Evolutionary conservation across 257 asterid genomes (phyloP), one percentile per base, ranked within the genome.

Genomic region (Jacaranda copaia): DNA sequence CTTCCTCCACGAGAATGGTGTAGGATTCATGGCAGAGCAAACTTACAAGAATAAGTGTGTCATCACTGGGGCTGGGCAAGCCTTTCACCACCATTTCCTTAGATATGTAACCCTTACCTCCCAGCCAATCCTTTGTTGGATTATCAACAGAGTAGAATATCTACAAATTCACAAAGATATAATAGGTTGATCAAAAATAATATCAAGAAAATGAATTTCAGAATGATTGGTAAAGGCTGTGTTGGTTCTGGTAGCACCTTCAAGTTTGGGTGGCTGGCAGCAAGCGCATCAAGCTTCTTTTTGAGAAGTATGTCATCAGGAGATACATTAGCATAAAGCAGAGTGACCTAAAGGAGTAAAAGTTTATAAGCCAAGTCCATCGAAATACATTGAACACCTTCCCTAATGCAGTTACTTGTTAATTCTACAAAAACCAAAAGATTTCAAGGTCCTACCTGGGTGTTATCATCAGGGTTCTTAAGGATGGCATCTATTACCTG

Each of bases 231-330:
- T 49, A 46, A 74, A 36, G 42, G 70, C 53, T 36, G 63, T 51
- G 46, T 32, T 71, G 56, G 67, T 83, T 84, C 49, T 58, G 49
- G 48, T 13, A 48, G 55, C 73, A 92, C 99, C 96, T 90, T 92
- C 81, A 95, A 82, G 89, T 95, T 95, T 2, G 97, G 98, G 82
- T 91, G 89, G 84, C 86, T 84, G 40, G 96, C 90, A 36, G 96
- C 88, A 79, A 95, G 96, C 43, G 77, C 87, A 78, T 95, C 99
- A 42, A 95, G 98, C 90, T 91, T 95, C 88, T 89, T 90, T 80
- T 95, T 91, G 67, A 95, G 98, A 81, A 95, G 96, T 79, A 95
- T 92, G 89, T 95, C 99, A 77, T 93, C 98, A 77, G 99, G 99
- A 72, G 99, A 87, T 78, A 95, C 84, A 84, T 95, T 95, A 75